Conservation (phyloP, 371 early-diverging fungal species). For the Mucor sp. region DNA sequence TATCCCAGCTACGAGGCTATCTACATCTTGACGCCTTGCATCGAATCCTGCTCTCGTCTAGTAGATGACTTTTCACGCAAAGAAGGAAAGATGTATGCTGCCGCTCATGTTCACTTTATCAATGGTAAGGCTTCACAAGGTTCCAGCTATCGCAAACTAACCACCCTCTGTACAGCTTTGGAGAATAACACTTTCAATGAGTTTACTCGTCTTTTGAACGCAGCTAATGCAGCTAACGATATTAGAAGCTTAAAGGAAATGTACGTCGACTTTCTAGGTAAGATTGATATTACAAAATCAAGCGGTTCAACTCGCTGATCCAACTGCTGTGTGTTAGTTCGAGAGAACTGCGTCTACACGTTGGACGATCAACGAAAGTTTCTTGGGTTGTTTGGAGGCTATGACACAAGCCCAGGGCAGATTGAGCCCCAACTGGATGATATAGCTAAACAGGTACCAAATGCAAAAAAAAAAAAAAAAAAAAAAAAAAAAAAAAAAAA, state of each 20-base stretch:
- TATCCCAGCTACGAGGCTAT: conserved; percentile 89
- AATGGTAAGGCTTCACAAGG: conserved; percentile 49
- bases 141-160: background rate
- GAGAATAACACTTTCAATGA: conserved; percentile 47
- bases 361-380: conserved; percentile 73
- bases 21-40: conserved; percentile 87
- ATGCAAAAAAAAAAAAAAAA: conserved; percentile 73
- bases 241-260: conserved; percentile 71
- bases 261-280: conserved; percentile 76
- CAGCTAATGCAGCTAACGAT: conserved; percentile 53
- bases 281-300: conserved; percentile 17
- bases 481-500: no score
- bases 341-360: conserved; percentile 81
- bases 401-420: conserved; percentile 29
- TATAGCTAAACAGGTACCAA: conserved; percentile 71
- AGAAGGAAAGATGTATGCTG: conserved; percentile 69
- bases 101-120: conserved; percentile 82
- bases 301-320: background rate
- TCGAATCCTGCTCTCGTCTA: conserved; percentile 73
- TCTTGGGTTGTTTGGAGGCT: conserved; percentile 57
- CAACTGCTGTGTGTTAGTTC: conserved; percentile 44
- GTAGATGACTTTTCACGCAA: conserved; percentile 76
- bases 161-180: conserved; percentile 9
- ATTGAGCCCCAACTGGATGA: conserved; percentile 68
- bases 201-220: conserved; percentile 46